Evolutionary conservation across 2,329 filamentous ascomycete genomes (phyloP).

Genomic region (Xylaria sp.): DNA sequence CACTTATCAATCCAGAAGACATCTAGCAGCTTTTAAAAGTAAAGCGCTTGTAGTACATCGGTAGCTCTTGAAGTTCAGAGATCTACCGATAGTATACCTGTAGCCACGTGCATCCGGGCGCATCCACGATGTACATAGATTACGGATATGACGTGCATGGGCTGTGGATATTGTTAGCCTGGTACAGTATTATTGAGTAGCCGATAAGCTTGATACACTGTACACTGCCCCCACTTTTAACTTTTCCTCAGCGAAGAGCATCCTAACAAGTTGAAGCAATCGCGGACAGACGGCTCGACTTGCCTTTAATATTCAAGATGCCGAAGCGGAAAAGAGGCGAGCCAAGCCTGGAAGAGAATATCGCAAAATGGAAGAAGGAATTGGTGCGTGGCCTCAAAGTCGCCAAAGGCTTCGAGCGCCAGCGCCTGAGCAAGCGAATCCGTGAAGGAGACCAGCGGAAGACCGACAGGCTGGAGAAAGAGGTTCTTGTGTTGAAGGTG

Average conservation of each 20-base stretch:
- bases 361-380: constrained; percentile 67
- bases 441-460: constrained; percentile 63
- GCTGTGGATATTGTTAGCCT: too few relatives aligned
- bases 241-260: constrained; percentile 18
- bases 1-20: too few relatives aligned
- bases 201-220: constrained; percentile 31
- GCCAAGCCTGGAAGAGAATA: constrained; percentile 59
- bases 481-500: constrained; percentile 67
- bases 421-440: constrained; percentile 74
- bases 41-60: neutral
- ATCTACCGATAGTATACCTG: too few relatives aligned
- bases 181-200: constrained; percentile 1
- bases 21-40: too few relatives aligned
- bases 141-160: constrained; percentile 26
- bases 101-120: too few relatives aligned
- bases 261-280: neutral
- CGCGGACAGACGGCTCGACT: neutral
- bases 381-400: constrained; percentile 75
- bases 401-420: constrained; percentile 80
- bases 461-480: constrained; percentile 70
- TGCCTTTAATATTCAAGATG: constrained; percentile 32
- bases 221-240: constrained; percentile 20
- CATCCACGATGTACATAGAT: too few relatives aligned
- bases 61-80: too few relatives aligned
- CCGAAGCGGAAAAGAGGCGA: constrained; percentile 64